phyloP scores from a whole-genome alignment of 176 grass and related monocot species.

The Zizania latifolia region DNA sequence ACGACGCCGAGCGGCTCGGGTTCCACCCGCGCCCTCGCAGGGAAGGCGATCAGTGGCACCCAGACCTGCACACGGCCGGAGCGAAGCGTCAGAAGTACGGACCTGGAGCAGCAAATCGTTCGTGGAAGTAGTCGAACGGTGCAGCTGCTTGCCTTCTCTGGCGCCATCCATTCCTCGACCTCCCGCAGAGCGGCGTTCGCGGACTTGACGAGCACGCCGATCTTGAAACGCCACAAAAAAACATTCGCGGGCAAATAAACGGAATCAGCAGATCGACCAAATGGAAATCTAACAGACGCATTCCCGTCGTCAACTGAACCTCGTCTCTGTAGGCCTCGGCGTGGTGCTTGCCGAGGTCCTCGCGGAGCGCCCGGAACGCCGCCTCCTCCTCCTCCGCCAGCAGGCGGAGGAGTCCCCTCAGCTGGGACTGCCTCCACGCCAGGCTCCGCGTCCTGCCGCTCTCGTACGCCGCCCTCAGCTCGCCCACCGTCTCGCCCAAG shows the following conservation, averaged over 20 bases:
- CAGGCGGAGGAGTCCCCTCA: constrained; percentile 50
- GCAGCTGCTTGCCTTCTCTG: constrained; percentile 34
- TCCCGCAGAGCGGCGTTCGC: constrained; percentile 39
- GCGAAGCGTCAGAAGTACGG: background rate
- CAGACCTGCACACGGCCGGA: constrained; percentile 60
- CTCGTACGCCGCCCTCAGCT: constrained; percentile 47
- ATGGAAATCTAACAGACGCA: background rate
- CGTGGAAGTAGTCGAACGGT: background rate
- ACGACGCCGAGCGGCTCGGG: constrained; percentile 89
- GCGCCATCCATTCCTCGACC: constrained; percentile 65
- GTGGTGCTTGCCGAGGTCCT: constrained; percentile 79
- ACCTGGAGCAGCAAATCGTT: background rate
- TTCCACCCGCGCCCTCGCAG: constrained; percentile 53
- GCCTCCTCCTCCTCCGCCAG: constrained; percentile 56
- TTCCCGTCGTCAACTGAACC: background rate
- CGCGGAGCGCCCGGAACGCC: constrained; percentile 54
- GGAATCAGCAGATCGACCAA: background rate
- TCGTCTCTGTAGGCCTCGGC: constrained; percentile 88
- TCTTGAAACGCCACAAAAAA: constrained; percentile 33
- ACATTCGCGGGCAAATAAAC: no score
- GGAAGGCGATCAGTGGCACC: constrained; percentile 55
- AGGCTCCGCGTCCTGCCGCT: constrained; percentile 58
- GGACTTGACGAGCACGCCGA: constrained; percentile 71
- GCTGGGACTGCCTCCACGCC: constrained; percentile 68
- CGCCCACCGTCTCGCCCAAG: constrained; percentile 29